Conservation (phyloP, 73 alveolate genomes). For the Halteria grandinella region DNA sequence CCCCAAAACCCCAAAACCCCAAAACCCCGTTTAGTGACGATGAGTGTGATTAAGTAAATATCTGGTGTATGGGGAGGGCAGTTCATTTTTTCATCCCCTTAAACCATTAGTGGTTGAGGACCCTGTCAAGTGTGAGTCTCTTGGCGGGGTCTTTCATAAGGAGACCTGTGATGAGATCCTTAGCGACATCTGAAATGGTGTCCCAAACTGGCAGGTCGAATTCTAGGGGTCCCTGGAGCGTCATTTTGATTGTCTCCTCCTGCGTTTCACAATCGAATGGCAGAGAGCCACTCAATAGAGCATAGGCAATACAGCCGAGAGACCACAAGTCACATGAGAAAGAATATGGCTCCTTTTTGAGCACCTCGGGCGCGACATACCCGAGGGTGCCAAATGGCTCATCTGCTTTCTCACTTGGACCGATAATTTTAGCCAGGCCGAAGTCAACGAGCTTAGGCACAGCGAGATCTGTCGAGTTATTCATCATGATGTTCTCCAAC, state of each 20-base stretch:
- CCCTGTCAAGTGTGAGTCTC: not conserved
- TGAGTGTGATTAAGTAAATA: no score
- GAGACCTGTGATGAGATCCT: not conserved
- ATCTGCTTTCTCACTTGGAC: slow-evolving; percentile 54
- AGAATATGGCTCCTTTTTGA: slow-evolving; percentile 77
- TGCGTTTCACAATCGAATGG: slow-evolving; percentile 51
- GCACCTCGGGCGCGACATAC: slow-evolving; percentile 80
- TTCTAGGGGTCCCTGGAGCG: not conserved
- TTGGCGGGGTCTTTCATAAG: not conserved
- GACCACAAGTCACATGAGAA: slow-evolving; percentile 72
- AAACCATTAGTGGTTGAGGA: not conserved
- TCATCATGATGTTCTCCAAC: slow-evolving; percentile 63
- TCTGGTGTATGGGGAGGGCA: no score
- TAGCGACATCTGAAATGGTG: not conserved
- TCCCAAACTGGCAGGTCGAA: not conserved
- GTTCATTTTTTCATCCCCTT: no score
- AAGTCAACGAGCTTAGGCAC: slow-evolving; percentile 61
- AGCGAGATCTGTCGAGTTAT: slow-evolving; percentile 39
- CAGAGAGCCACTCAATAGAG: slow-evolving; percentile 59
- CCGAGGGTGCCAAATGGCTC: slow-evolving; percentile 72
- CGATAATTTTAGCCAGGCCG: slow-evolving; percentile 62
- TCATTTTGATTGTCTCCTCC: not conserved
- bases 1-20: no score
- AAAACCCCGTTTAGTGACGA: no score
- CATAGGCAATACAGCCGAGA: slow-evolving; percentile 54